Evolutionary conservation across 495 filamentous ascomycete species (phyloP), one percentile per base, ranked within the genome.

Genomic region (Cetradonia linearis): DNA sequence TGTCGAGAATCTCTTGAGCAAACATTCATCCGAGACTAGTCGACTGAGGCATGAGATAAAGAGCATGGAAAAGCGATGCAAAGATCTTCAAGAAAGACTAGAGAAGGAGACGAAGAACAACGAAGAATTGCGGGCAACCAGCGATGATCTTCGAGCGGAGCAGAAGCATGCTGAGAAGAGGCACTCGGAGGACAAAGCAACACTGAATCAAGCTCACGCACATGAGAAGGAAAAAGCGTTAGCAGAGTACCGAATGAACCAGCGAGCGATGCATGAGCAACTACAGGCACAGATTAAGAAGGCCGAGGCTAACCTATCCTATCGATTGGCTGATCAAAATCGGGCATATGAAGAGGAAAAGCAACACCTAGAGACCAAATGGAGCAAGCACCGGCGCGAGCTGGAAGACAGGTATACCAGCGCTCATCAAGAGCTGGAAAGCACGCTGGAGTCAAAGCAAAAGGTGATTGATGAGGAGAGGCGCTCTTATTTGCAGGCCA

Each of bases 21-120:
- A 79, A 49, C 73, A 77, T 18, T 76, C 76, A 23, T 73, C 70
- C 27, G 76, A 81, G 62, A 74, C 71, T 42, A 76, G 73, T 40
- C 74, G 78, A 52, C 69, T 81, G 5, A 78, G 76, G 14, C 70
- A 76, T 34, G 84, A 87, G 66, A 72, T 86, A 6, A 74, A 74
- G 28, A 79, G 82, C 59, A 66, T 85, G 23, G 78, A 81, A 49
- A 78, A 78, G 40, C 76, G 78, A 65, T 72, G 82, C 28, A 77
- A 74, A 31, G 77, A 81, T 40, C 69, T 83, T 9, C 71, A 77
- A 62, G 71, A 78, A 31, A 73, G 62, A 33, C 55, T 78, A 23
- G 67, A 66, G 8, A 65, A 64, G 18, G 74, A 73, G 6, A 73
- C 76, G 53, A 74, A 71, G 56, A 67, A 68, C 31, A 74, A 74